phyloP scores from a whole-genome alignment of 768 basidiomycete species.

The Lactarius tabidus region DNA sequence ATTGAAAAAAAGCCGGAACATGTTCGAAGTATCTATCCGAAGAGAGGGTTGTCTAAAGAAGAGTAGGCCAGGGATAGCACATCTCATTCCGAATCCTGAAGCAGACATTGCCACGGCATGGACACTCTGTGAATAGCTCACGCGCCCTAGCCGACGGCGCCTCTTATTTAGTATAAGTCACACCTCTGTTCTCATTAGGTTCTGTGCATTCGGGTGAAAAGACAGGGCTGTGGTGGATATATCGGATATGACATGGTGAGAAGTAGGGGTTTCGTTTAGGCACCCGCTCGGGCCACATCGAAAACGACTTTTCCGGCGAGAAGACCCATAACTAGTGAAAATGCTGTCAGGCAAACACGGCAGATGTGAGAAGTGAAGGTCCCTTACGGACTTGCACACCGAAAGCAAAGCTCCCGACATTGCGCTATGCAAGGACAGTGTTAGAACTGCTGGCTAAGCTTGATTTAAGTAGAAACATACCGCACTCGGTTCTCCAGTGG shows the following conservation, averaged over 20 bases:
- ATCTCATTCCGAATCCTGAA: neutral
- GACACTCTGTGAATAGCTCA: neutral
- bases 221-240: neutral
- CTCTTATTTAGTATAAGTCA: neutral
- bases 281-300: slow-evolving; percentile 12
- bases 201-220: neutral
- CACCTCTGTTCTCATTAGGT: neutral
- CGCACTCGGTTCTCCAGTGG: slow-evolving; percentile 40
- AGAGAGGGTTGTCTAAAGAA: no score
- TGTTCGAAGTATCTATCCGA: no score
- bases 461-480: slow-evolving; percentile 30
- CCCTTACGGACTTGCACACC: neutral
- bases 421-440: neutral
- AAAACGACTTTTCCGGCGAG: slow-evolving; percentile 12
- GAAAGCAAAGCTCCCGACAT: neutral
- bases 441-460: neutral
- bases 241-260: neutral
- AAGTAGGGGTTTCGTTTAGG: slow-evolving; percentile 1
- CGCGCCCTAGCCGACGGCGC: neutral
- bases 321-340: neutral
- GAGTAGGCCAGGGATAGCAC: neutral
- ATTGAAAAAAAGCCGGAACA: no score
- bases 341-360: slow-evolving; percentile 1
- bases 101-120: neutral
- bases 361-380: neutral